Evolutionary conservation across 2,329 filamentous ascomycete genomes (phyloP).

Genomic region (Ophiobolus disseminans): DNA sequence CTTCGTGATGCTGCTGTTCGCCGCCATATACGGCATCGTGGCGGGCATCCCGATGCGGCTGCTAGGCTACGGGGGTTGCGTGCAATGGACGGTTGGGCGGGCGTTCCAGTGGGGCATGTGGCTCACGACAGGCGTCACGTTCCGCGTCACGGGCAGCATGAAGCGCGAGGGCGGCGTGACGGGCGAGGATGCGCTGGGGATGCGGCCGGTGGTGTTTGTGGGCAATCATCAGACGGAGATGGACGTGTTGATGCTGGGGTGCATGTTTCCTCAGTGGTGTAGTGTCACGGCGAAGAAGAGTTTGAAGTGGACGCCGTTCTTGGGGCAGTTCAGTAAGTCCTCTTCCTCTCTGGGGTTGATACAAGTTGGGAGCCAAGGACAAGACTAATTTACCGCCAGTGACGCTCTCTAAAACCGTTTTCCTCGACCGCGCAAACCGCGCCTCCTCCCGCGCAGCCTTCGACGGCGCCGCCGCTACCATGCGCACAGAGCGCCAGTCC

Average conservation of each 20-base stretch:
- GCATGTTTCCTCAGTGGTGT: constrained; percentile 89
- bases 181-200: constrained; percentile 42
- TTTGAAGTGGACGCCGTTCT: constrained; percentile 78
- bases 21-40: constrained; percentile 75
- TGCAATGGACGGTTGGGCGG: constrained; percentile 85
- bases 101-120: constrained; percentile 82
- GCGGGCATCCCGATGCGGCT: constrained; percentile 75
- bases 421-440: constrained; percentile 90
- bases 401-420: constrained; percentile 83
- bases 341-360: background rate
- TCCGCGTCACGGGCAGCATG: constrained; percentile 65
- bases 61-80: constrained; percentile 73
- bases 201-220: constrained; percentile 84
- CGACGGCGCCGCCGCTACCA: constrained; percentile 80
- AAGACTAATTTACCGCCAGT: constrained; percentile 56
- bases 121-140: constrained; percentile 76
- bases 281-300: constrained; percentile 91
- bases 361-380: background rate
- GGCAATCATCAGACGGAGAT: constrained; percentile 97
- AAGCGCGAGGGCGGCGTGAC: constrained; percentile 38
- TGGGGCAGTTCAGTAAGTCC: constrained; percentile 84
- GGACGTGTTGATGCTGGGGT: constrained; percentile 89
- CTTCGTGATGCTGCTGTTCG: constrained; percentile 45
- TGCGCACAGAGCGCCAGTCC: constrained; percentile 69
- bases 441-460: constrained; percentile 85